Percentiles rank a stretch among this genome's conserved stretches.
These are phyloP conservation scores for Trichoderma breve DNA, from an alignment of 2,329 filamentous ascomycete species.

Conservation along the genomic window DNA sequence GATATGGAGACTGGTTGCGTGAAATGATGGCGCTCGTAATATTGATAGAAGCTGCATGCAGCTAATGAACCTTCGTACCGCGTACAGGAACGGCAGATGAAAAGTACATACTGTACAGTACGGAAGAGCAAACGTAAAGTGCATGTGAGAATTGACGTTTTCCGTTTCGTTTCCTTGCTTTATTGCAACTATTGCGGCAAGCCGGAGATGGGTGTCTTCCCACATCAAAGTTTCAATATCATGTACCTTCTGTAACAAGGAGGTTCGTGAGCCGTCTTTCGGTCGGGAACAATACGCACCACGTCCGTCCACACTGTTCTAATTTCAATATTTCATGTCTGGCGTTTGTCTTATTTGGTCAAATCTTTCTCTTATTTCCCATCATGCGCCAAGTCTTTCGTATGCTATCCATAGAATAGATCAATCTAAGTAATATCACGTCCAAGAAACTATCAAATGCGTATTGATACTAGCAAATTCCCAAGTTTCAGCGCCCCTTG, in stretches of 20 bases:
- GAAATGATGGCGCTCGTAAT: neutral
- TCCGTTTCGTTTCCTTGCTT: neutral
- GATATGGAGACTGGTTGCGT: neutral
- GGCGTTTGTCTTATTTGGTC: neutral
- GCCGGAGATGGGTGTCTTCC: neutral
- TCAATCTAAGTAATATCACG: too few relatives aligned
- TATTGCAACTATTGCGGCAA: neutral
- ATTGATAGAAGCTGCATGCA: neutral
- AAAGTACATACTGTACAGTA: neutral
- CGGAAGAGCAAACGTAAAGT: neutral
- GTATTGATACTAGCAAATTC: neutral
- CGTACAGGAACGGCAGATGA: neutral
- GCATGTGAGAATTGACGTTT: neutral
- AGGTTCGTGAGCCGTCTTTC: neutral
- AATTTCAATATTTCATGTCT: neutral
- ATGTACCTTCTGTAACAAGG: slow-evolving; percentile 2
- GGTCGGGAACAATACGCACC: too few relatives aligned
- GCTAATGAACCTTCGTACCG: neutral
- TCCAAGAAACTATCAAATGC: too few relatives aligned
- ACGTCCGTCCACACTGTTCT: too few relatives aligned
- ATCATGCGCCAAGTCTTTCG: neutral
- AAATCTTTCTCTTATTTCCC: neutral
- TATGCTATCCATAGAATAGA: neutral
- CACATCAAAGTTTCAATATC: neutral
- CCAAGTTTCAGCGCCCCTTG: neutral